A percentile compares a stretch with the other conserved stretches of the same genome.
Conservation (phyloP, 176 grass and related monocot species). For the Carex kokanica region DNA sequence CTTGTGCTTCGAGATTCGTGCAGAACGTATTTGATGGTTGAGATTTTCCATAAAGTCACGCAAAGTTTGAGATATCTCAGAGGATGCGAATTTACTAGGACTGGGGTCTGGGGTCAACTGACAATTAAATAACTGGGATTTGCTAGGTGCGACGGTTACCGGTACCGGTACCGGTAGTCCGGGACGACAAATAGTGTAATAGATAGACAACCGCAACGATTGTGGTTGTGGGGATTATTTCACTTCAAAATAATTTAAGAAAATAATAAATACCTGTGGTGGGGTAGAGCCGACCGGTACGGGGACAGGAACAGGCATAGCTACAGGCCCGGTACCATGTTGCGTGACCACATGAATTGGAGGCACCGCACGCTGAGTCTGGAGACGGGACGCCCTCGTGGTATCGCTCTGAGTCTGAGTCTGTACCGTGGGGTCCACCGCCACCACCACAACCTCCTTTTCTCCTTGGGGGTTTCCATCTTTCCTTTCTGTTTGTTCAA, state of each 20-base stretch:
- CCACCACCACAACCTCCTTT: slow-evolving; percentile 38
- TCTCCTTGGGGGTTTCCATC: slow-evolving; percentile 4
- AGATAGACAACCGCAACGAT: not conserved
- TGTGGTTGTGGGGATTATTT: slow-evolving; percentile 15
- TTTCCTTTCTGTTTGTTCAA: not conserved
- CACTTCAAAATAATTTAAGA: not conserved
- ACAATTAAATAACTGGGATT: not conserved
- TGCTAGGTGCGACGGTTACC: not conserved
- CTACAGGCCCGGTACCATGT: slow-evolving; percentile 37
- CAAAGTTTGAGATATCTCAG: too few relatives aligned
- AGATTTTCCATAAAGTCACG: too few relatives aligned
- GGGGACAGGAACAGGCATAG: slow-evolving; percentile 26
- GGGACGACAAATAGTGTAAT: not conserved
- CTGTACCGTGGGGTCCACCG: slow-evolving; percentile 21
- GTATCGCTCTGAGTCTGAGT: slow-evolving; percentile 7
- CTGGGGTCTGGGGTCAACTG: slow-evolving; percentile 6
- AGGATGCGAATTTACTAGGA: too few relatives aligned
- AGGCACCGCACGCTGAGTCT: slow-evolving; percentile 51
- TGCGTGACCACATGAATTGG: slow-evolving; percentile 74
- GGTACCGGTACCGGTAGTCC: slow-evolving; percentile 13
- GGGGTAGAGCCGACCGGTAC: slow-evolving; percentile 39
- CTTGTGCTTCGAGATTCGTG: too few relatives aligned
- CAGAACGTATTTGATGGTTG: too few relatives aligned
- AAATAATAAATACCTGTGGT: slow-evolving; percentile 36
- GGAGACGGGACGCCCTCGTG: slow-evolving; percentile 44